phyloP scores from a whole-genome alignment of 306 rosid genomes.

The Acacia acuminata region DNA sequence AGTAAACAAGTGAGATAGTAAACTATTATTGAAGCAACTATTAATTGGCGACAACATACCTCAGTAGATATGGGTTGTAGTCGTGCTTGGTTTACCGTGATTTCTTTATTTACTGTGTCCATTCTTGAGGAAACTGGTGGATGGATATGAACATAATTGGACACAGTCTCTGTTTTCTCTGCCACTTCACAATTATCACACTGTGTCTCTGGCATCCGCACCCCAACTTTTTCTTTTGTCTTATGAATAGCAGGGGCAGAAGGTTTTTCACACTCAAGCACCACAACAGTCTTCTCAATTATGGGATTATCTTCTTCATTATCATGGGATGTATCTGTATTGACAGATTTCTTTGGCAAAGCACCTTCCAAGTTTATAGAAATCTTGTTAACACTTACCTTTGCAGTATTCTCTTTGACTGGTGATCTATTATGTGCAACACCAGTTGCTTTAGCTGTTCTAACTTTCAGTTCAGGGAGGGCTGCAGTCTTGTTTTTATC shows the following conservation, averaged over 20 bases:
- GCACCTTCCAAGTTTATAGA: conserved; percentile 48
- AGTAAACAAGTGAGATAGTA: conserved; percentile 9
- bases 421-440: conserved; percentile 46
- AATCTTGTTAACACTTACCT: conserved; percentile 47
- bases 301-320: conserved; percentile 71
- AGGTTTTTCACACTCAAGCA: conserved; percentile 72
- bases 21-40: conserved; percentile 17
- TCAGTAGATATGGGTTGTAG: conserved; percentile 43
- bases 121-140: conserved; percentile 56
- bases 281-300: conserved; percentile 80
- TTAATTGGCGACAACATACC: conserved; percentile 53
- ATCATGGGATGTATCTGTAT: conserved; percentile 40
- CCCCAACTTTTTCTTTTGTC: conserved; percentile 37
- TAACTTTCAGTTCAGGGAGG: conserved; percentile 91
- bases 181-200: conserved; percentile 29
- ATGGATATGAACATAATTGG: conserved; percentile 48
- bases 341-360: conserved; percentile 44
- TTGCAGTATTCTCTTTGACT: conserved; percentile 50
- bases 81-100: conserved; percentile 43
- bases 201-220: conserved; percentile 28
- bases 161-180: conserved; percentile 45
- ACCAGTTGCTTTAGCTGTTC: conserved; percentile 65
- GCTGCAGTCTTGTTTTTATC: conserved; percentile 86
- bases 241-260: conserved; percentile 37
- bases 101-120: conserved; percentile 46